phyloP scores from a whole-genome alignment of 75 land plant genomes.

The Gnetum montanum region DNA sequence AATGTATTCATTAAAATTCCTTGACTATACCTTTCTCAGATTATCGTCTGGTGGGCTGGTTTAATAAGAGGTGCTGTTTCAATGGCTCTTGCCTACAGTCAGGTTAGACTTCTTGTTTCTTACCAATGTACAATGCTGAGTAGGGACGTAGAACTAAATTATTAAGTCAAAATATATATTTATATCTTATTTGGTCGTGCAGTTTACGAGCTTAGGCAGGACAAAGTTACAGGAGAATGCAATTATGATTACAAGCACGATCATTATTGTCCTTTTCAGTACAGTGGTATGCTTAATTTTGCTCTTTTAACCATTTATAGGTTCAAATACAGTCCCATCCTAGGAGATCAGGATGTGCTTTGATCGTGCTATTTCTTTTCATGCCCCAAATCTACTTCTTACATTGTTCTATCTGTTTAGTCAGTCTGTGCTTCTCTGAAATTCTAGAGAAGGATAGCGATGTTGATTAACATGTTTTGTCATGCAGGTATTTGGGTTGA shows the following conservation, averaged over 20 bases:
- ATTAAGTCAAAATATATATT: background rate
- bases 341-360: background rate
- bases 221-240: constrained; percentile 50
- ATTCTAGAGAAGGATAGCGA: background rate
- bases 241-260: constrained; percentile 87
- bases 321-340: background rate
- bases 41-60: constrained; percentile 94
- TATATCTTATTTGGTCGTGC: constrained; percentile 9
- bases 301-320: background rate
- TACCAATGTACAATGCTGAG: no score
- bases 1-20: background rate
- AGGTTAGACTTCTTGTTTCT: constrained; percentile 48
- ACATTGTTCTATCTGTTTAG: background rate
- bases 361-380: background rate
- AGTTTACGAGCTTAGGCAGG: constrained; percentile 65
- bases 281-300: constrained; percentile 57
- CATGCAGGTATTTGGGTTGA: constrained; percentile 64
- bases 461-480: constrained; percentile 9
- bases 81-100: constrained; percentile 86
- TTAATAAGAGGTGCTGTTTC: constrained; percentile 95
- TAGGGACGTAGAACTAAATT: background rate
- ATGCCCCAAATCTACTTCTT: background rate
- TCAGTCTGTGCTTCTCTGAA: background rate
- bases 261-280: constrained; percentile 81
- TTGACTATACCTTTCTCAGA: constrained; percentile 29